Evolutionary conservation across 208 protist genomes (phyloP).

Genomic region (Crithidia mellificae): DNA sequence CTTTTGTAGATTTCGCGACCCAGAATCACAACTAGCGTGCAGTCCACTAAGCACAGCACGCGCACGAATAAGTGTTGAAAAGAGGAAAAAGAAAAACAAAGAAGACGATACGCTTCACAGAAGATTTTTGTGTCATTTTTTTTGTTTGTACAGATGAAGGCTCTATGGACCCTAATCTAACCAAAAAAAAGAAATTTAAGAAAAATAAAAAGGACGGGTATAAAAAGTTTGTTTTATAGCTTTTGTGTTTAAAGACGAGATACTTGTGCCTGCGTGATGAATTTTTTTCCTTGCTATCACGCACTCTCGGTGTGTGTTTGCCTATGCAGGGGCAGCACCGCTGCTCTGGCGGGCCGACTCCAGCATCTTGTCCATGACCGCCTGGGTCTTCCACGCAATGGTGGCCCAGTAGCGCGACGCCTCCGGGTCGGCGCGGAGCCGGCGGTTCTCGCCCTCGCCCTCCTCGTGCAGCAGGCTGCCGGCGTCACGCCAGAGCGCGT

Average conservation of each 20-base stretch:
- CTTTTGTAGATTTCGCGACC: too few species aligned
- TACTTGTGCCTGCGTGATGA: too few species aligned
- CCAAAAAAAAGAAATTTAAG: background rate
- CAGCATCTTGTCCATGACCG: conserved; percentile 62
- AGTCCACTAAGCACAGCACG: too few species aligned
- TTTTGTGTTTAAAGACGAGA: too few species aligned
- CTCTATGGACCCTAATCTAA: too few species aligned
- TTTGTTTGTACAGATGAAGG: too few species aligned
- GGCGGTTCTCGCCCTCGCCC: conserved; percentile 23
- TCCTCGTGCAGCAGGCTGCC: conserved; percentile 21
- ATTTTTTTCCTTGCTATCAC: background rate
- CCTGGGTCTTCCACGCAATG: conserved; percentile 58
- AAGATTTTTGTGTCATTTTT: too few species aligned
- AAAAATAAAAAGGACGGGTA: background rate
- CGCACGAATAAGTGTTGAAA: too few species aligned
- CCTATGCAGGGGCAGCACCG: background rate
- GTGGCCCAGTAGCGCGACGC: conserved; percentile 44
- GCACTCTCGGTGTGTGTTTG: too few species aligned
- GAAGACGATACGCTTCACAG: background rate
- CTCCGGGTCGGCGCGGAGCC: conserved; percentile 37
- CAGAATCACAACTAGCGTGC: too few species aligned
- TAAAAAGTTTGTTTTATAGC: too few species aligned
- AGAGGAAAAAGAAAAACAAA: background rate
- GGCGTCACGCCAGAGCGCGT: conserved; percentile 55
- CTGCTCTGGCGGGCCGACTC: conserved; percentile 45